A percentile compares a stretch with the other conserved stretches of the same genome.
These are phyloP conservation scores for Phaeosphaeriaceae sp. DNA, from an alignment of 2,329 filamentous ascomycete genomes.

Conservation along the genomic window DNA sequence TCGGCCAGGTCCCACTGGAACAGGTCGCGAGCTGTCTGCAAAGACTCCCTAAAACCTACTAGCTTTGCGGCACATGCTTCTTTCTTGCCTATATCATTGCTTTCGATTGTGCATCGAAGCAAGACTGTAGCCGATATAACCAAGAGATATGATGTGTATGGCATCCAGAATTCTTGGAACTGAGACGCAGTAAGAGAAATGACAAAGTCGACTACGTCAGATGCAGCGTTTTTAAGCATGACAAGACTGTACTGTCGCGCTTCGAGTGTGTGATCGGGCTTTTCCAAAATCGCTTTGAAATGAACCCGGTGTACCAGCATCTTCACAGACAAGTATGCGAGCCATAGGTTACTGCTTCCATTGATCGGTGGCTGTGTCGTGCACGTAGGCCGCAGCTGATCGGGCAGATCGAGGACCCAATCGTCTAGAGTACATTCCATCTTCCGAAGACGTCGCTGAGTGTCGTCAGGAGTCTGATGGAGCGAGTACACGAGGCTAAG, in stretches of 20 bases:
- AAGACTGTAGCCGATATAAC: constrained; percentile 26
- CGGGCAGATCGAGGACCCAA: constrained; percentile 17
- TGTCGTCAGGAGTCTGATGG: constrained; percentile 4
- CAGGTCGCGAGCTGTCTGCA: constrained; percentile 14
- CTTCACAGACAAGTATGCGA: constrained; percentile 22
- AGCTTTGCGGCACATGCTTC: constrained; percentile 11
- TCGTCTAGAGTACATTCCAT: constrained; percentile 18
- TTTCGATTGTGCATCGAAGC: constrained; percentile 22
- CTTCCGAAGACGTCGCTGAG: constrained; percentile 15
- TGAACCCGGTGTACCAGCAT: constrained; percentile 19
- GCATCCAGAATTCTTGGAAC: constrained; percentile 29
- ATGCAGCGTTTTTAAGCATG: constrained; percentile 15
- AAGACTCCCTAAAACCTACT: constrained; percentile 11
- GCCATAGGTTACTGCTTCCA: constrained; percentile 25
- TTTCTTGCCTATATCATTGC: constrained; percentile 13
- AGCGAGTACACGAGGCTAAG: constrained; percentile 25
- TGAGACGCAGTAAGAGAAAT: constrained; percentile 13
- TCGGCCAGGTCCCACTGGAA: constrained; percentile 26
- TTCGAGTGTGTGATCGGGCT: constrained; percentile 2
- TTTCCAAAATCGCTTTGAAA: constrained; percentile 14
- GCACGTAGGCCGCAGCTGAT: too few species aligned
- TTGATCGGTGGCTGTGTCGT: too few species aligned
- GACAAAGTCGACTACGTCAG: constrained; percentile 13
- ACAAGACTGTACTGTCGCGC: constrained; percentile 17
- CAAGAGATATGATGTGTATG: constrained; percentile 26